Base-by-base conservation (phyloP, 1,284 basidiomycete genomes). In the Microbotryum lychnidis-dioicae region DNA sequence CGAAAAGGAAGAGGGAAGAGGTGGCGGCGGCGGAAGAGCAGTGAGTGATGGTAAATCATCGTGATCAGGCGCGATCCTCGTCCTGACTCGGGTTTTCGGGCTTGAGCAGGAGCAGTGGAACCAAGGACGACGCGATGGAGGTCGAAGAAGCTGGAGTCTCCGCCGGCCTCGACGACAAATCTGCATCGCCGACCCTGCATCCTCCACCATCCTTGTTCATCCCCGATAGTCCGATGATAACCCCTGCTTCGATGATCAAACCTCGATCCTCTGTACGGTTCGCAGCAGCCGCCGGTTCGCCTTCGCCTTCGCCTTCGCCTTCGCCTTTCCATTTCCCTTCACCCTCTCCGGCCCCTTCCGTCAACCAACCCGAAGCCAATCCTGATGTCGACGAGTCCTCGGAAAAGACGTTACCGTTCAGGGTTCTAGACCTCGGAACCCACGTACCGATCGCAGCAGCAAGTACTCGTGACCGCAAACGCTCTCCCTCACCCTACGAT, bases 401-500 rank as follows among this genome's bases (percentile, higher is more conserved):
- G 37, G 16, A 42, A 42, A 12, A 42, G 37, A 42, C 12, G 52
- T 44, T 31, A n/a, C 54, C 18, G 23, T 31, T 3, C 8, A 20
- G 14, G 16, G 45, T 20, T 10, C 27, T 45, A 16, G 45, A 14
- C 44, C 54, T 23, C 44, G 21, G 16, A 31, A n/a, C 20, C 25
- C 54, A 18, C 12, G 33, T 14, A 7, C 4, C 31, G 9, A 7
- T 21, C n/a, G 3, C n/a, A n/a, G 27, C n/a, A 6, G n/a, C 6
- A n/a, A 25, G 14, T 20, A 29, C 8, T 18, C 18, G 23, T 21
- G 50, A 42, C 12, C n/a, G 51, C 18, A 25, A 21, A 31, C 42
- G 57, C 2, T 21, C 23, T 7, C 21, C 23, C 4, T 54, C 51
- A 10, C 57, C 57, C n/a, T 59, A 42, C 23, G 57, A 60, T 25